Evolutionary conservation across 768 basidiomycete species (phyloP), one percentile per base, ranked within the genome.

Genomic region (Suillus ampliporus): DNA sequence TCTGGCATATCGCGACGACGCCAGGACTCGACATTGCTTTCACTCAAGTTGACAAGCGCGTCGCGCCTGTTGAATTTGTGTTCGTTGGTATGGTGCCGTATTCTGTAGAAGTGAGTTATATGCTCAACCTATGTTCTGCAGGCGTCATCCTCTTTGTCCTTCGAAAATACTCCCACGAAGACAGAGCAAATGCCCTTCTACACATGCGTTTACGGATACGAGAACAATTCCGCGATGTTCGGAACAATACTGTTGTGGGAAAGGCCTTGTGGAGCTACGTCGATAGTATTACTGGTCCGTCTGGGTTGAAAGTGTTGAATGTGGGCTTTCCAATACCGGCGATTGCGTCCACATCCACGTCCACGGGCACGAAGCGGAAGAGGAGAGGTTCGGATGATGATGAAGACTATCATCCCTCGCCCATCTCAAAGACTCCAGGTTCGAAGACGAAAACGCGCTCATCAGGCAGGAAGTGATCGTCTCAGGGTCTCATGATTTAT

Each of bases 41-140:
- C 66, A 76, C 64, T 19, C 76, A 79, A 28, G 82, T 90, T n/a
- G 76, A 78, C 61, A 83, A 85, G 63, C 82, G 86, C 31, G 82
- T 93, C 44, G 86, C 90, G 2, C 90, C 90, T 2, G 85, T 89
- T 9, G 89, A 92, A 69, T 91, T 94, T 71, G 85, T 93, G 37
- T 94, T 90, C 73, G 87, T 92, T 46, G 91, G 93, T 93, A 69
- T 64, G 82, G 75, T 13, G 14, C 21, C 21, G 23, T 34, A 9
- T 4, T 28, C 31, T 54, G 31, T 28, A 43, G 31, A 19, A 63
- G 28, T 34, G 41, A 38, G 28, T 26, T 21, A 47, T 26, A 17
- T 60, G n/a, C 53, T 64, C 40, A 58, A 11, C 4, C 17, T 44
- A 46, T 43, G 6, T n/a, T 26, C 44, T n/a, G 26, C 60, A 94